Conservation (phyloP, 352 stramenopile species). For the Pythium dissimile region DNA sequence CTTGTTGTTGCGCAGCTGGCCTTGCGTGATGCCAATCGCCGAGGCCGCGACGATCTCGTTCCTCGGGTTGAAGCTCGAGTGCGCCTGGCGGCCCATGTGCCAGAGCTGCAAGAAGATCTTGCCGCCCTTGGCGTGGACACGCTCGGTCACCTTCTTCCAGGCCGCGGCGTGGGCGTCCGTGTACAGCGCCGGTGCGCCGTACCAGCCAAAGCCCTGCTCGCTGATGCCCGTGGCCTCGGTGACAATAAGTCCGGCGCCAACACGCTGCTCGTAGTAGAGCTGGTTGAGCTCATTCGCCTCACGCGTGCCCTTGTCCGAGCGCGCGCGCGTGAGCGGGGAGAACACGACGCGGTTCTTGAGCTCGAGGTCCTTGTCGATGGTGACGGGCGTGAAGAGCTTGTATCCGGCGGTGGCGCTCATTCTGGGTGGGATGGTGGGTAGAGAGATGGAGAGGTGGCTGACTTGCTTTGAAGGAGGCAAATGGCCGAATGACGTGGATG, state of each 20-base stretch:
- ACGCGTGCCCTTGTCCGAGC: neutral
- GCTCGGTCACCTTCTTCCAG: neutral
- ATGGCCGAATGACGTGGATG: too few relatives aligned
- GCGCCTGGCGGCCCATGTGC: conserved; percentile 49
- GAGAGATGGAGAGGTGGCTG: neutral
- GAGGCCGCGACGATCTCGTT: conserved; percentile 29
- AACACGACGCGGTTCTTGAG: conserved; percentile 34
- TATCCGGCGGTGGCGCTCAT: conserved; percentile 12
- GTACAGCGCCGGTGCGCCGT: conserved; percentile 23
- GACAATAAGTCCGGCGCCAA: conserved; percentile 28
- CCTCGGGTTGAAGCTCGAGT: conserved; percentile 32
- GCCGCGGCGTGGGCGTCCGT: conserved; percentile 6
- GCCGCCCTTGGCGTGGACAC: neutral
- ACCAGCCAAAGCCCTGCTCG: conserved; percentile 11
- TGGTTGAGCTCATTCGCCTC: neutral
- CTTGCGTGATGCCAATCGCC: conserved; percentile 1
- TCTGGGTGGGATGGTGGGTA: neutral
- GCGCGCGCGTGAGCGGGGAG: conserved; percentile 28
- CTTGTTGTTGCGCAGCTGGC: neutral
- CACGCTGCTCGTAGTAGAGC: conserved; percentile 16
- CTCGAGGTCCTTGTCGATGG: neutral
- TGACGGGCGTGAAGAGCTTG: conserved; percentile 17
- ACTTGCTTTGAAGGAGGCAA: too few relatives aligned
- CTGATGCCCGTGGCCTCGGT: conserved; percentile 16
- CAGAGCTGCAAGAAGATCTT: conserved; percentile 58